Conservation (phyloP, 176 grass and related monocot species). For the Metroxylon sagu region DNA sequence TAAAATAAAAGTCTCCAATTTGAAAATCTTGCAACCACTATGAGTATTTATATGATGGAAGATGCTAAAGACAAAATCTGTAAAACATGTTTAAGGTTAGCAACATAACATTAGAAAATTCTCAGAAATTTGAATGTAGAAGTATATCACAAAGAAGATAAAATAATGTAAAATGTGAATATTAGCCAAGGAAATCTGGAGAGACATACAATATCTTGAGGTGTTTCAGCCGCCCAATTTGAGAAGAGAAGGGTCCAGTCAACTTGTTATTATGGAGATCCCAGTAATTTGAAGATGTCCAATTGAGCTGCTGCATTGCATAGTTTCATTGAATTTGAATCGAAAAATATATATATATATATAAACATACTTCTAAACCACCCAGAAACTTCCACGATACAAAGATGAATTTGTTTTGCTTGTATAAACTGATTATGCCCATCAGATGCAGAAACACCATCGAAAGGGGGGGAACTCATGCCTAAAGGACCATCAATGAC, state of each 20-base stretch:
- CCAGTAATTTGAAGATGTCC: constrained; percentile 32
- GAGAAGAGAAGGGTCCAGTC: constrained; percentile 77
- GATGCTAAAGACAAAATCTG: too few species aligned
- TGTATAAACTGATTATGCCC: background rate
- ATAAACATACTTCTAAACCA: background rate
- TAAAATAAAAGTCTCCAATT: too few species aligned
- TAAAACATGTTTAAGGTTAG: too few species aligned
- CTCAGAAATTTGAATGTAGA: too few species aligned
- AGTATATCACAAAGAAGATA: too few species aligned
- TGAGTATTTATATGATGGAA: too few species aligned
- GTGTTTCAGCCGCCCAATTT: constrained; percentile 89
- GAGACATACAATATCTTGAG: constrained; percentile 78
- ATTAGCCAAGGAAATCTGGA: background rate
- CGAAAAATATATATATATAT: background rate
- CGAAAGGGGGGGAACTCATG: too few species aligned
- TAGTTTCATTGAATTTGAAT: background rate
- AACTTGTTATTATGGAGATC: constrained; percentile 99
- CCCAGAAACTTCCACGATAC: too few species aligned
- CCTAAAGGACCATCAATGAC: too few species aligned
- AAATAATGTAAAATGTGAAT: background rate
- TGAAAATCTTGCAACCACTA: too few species aligned
- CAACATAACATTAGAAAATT: too few species aligned
- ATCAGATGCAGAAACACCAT: too few species aligned
- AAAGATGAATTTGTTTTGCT: background rate
- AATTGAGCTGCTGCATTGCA: background rate